Evolutionary conservation across 352 stramenopile genomes (phyloP).

Genomic region (Phytophthora tentaculata): DNA sequence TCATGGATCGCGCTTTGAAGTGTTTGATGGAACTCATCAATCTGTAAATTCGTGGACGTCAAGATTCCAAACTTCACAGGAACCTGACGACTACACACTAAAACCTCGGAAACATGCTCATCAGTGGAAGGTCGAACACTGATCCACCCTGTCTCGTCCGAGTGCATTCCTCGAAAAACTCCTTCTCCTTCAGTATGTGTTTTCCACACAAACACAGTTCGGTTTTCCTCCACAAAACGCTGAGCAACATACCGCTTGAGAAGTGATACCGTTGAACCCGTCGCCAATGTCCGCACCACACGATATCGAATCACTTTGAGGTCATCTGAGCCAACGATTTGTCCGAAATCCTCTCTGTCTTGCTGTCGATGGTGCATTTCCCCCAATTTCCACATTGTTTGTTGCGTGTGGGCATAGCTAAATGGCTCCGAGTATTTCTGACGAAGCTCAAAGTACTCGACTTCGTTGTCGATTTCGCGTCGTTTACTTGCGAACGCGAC

Average conservation of each 20-base stretch:
- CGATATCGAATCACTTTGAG: slow-evolving; percentile 37
- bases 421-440: slow-evolving; percentile 33
- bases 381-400: slow-evolving; percentile 21
- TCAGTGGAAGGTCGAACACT: background rate
- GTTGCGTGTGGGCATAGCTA: slow-evolving; percentile 24
- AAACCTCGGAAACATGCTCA: slow-evolving; percentile 11
- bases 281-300: slow-evolving; percentile 5
- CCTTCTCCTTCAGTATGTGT: slow-evolving; percentile 42
- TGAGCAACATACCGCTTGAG: slow-evolving; percentile 26
- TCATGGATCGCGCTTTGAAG: slow-evolving; percentile 14
- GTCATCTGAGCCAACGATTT: slow-evolving; percentile 24
- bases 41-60: background rate
- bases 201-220: slow-evolving; percentile 59
- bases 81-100: slow-evolving; percentile 13
- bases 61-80: slow-evolving; percentile 20
- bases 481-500: slow-evolving; percentile 8
- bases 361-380: slow-evolving; percentile 27
- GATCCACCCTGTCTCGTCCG: slow-evolving; percentile 59
- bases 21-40: slow-evolving; percentile 12
- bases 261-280: slow-evolving; percentile 9
- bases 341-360: slow-evolving; percentile 25
- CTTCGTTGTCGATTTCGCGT: slow-evolving; percentile 10
- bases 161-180: slow-evolving; percentile 42
- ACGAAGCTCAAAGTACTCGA: slow-evolving; percentile 28
- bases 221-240: slow-evolving; percentile 44